Evolutionary conservation across 176 grass and related monocot species (phyloP), one percentile per base, ranked within the genome.

Genomic region (Oryza brachyantha): DNA sequence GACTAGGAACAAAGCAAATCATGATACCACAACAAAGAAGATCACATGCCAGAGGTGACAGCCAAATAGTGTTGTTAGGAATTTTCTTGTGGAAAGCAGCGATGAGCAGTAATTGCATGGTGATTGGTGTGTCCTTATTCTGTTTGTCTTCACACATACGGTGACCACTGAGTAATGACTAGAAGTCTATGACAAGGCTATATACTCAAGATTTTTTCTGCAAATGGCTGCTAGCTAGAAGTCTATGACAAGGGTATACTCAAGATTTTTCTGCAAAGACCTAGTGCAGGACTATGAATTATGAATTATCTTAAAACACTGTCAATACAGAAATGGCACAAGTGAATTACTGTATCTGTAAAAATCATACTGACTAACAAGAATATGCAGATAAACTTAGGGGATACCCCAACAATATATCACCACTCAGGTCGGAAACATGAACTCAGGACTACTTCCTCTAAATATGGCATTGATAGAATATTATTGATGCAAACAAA

Each of bases 81-180:
- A 32, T 64, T 81, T 87, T 71, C 72, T 77, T 77, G 50, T 61
- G 65, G 34, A 2, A 81, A 21, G 70, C 25, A 34, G 41, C 31
- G 55, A 41, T 11, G 42, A 57, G 19, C 72, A 39, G 48, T 35
- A 38, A 73, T 65, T 60, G 58, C 22, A 79, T 54, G 46, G 26
- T 63, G 62, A 41, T 84, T 62, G 31, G 69, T 50, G 29, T 27
- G 48, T n/a, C 67, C 9, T 66, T 43, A 76, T 77, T 77, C 52
- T 36, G 17, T 9, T 48, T 84, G 66, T 64, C 66, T 31, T 29
- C 45, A 17, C 67, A 64, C 62, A 58, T 68, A 70, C 61, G 28
- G 52, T 32, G 26, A 83, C 64, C 21, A 57, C 34, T 52, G 27
- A 48, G 12, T 43, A 60, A 26, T 24, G 13, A 34, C 32, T 52